Base-by-base conservation (phyloP, 2,329 filamentous ascomycete species). In the Thielaviopsis ethacetica region DNA sequence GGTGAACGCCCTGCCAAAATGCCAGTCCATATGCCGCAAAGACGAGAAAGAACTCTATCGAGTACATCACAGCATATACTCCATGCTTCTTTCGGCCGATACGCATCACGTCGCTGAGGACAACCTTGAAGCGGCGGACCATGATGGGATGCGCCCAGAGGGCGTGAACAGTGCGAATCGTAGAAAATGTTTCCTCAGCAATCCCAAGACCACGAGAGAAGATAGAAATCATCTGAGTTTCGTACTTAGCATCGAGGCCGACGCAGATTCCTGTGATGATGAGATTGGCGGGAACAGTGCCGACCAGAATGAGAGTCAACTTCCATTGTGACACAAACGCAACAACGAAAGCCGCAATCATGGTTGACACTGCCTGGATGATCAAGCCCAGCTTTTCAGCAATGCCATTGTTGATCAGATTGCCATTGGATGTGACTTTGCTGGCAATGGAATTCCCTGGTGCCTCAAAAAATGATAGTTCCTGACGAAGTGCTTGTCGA, bases 391-490 rank as follows among this genome's bases (percentile, higher is more conserved):
- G 65, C 64, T 75, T 76, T 60, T 76, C 73, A 0, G 72, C 71
- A 58, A 75, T 73, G 61, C 73, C 74, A 34, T 69, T 67, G 62
- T 72, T 73, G 63, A 76, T 70, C 15, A 71, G 67, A 47, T 76
- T 75, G 38, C 70, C 72, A 61, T 76, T 77, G 15, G 73, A 75
- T 0, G 75, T 76, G 58, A 78, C 71, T 59, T 75, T 72, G 1
- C 71, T 69, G 0, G 75, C 70, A 9, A 75, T 67, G 2, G 74
- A 76, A 0, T 72, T 73, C 10, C 67, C 66, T 5, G 70, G 69
- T 19, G 68, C 66, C 64, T 83, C 80, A 61, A 81, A 82, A 64
- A 76, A 79, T 62, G 73, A 72, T 2, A 82, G 72, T 58, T 81
- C 78, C 63, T 82, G 77, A 1, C 77, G 68, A 1, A 73, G 66